Evolutionary conservation across 2,329 filamentous ascomycete species (phyloP), one percentile per base, ranked within the genome.

Genomic region (Herpotrichia juniperi): DNA sequence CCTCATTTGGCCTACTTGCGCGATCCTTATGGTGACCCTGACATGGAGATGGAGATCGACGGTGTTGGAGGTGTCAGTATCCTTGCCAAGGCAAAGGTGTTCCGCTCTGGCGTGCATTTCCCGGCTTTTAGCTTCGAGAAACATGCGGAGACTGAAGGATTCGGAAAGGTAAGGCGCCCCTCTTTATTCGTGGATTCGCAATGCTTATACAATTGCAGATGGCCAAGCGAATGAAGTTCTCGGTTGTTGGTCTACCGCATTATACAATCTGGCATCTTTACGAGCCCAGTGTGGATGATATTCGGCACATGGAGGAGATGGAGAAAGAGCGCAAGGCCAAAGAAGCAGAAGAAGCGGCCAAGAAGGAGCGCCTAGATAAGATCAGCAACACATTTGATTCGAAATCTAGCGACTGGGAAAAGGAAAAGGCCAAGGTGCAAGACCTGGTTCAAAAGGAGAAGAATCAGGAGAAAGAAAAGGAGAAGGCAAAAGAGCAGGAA

Each of bases 241-340:
- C 93, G 0, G 94, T 99, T 16, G 89, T 99, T 52, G 94, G 94
- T 26, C 82, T 99, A 42, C 94, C 94, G 6, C 94, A 99, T 72
- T 99, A 99, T 75, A 96, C 92, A 1, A 97, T 99, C 60, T 99
- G 94, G 94, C 94, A 99, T 87, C 81, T 99, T 67, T 99, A 99
- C 79, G 94, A 99, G 75, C 94, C 94, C n/a, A 96, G 91, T 66
- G 90, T 97, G 14, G 94, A 99, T 68, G 94, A 99, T 67, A 90
- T 97, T 57, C 87, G 90, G 53, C 94, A 97, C 69, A 99, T 99
- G 94, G 93, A 93, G 84, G 92, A 97, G 76, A 97, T 97, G 93
- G 93, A 97, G 70, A 82, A 87, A 59, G 93, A 97, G 71, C 86
- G 89, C 49, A 82, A 90, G 58, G 86, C 85, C 22, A 88, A 87